Evolutionary conservation across 1,284 basidiomycete genomes (phyloP), one percentile per base, ranked within the genome.

Genomic region (Tetrapyrgos nigripes): DNA sequence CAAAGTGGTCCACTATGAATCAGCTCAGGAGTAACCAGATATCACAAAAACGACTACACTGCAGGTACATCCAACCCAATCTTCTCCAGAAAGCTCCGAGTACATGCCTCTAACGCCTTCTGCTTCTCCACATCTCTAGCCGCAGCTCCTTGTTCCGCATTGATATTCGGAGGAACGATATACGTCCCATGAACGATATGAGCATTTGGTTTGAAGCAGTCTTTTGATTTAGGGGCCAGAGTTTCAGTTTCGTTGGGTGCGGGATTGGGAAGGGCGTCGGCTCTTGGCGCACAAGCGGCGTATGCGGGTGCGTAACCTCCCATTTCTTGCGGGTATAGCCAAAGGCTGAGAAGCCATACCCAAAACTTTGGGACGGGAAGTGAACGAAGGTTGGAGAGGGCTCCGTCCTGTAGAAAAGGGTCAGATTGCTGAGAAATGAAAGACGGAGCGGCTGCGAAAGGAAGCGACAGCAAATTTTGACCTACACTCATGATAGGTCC

Each of bases 401-500:
- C 21, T 14, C 47, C 47, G 24, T 49, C 47, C 47, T 49, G 6
- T 3, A 28, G 47, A 49, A 5, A 28, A 8, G n/a, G 6, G 6
- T 47, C 23, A 14, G 21, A 19, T 8, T 6, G 14, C 14, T 47
- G n/a, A 8, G 17, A 9, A 8, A 2, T 49, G 26, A 28, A 28
- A 28, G 17, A 10, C 17, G 11, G 24, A 44, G n/a, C 31, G 19
- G 19, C 13, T 11, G 6, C 37, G 37, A 40, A 17, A n/a, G 4
- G 37, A n/a, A 40, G n/a, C n/a, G n/a, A n/a, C n/a, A n/a, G n/a
- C n/a, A 46, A 26, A 45, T 28, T 23, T 27, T 13, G 14, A 56
- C 56, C 9, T 33, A 58, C 56, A 14, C 40, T 52, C 4, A 58
- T 40, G 35, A 58, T 50, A 17, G 47, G 24, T 28, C 47, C 47